Percentiles rank a stretch among this genome's conserved stretches.
Evolutionary conservation across 345 rosid genomes (phyloP).

Genomic region (Salix udensis): DNA sequence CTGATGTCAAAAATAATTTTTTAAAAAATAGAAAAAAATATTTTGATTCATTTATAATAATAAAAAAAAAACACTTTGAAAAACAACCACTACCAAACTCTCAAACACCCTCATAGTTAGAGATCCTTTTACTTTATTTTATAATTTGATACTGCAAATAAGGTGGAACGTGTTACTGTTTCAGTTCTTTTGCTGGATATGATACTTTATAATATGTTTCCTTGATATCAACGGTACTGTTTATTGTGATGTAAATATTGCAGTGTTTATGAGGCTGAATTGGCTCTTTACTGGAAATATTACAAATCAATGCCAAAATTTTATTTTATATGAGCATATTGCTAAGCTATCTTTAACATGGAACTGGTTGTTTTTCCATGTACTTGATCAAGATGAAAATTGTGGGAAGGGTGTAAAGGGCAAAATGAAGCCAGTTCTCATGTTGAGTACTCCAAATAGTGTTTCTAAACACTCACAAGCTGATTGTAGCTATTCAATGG

Average conservation of each 20-base stretch:
- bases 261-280: neutral
- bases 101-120: no score
- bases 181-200: neutral
- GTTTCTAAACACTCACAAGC: conserved; percentile 19
- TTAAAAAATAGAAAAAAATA: no score
- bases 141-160: neutral
- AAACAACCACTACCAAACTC: no score
- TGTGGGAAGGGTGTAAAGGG: conserved; percentile 29
- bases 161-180: neutral
- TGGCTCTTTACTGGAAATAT: neutral
- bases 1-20: neutral
- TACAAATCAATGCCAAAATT: neutral
- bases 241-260: neutral
- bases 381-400: conserved; percentile 32
- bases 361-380: neutral
- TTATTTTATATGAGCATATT: neutral
- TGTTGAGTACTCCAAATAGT: conserved; percentile 25
- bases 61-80: no score
- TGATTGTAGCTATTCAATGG: conserved; percentile 31
- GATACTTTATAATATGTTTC: neutral
- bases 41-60: no score
- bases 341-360: neutral
- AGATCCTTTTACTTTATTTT: no score
- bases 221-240: neutral
- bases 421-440: conserved; percentile 33